These are phyloP conservation scores for Rutstroemia sp. DNA, from an alignment of 2,329 filamentous ascomycete genomes.

Conservation along the genomic window DNA sequence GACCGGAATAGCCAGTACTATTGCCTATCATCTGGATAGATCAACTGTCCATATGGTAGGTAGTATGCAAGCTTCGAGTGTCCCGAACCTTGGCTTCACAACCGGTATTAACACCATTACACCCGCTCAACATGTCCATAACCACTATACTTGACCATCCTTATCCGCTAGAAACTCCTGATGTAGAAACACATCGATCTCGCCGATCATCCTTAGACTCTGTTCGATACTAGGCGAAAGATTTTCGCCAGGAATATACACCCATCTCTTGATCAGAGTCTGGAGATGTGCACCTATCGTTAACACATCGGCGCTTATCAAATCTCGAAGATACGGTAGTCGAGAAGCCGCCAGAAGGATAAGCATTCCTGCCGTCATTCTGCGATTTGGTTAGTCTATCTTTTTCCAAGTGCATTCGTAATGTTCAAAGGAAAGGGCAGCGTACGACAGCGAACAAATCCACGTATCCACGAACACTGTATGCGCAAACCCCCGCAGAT, in stretches of 20 bases:
- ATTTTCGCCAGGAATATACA: slow-evolving; percentile 31
- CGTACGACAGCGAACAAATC: slow-evolving; percentile 47
- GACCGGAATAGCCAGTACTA: no score
- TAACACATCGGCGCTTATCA: slow-evolving; percentile 34
- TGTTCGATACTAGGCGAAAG: slow-evolving; percentile 40
- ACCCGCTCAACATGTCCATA: background rate
- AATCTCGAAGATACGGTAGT: slow-evolving; percentile 31
- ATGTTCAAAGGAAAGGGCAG: background rate
- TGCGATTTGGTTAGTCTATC: slow-evolving; percentile 15
- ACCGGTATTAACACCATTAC: no score
- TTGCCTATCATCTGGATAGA: no score
- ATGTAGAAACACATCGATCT: slow-evolving; percentile 37
- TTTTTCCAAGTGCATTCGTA: background rate
- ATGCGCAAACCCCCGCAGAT: slow-evolving; percentile 40
- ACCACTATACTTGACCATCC: background rate
- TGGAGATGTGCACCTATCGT: slow-evolving; percentile 36
- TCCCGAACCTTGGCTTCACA: no score
- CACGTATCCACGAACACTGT: slow-evolving; percentile 47
- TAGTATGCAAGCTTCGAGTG: no score
- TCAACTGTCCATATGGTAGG: no score
- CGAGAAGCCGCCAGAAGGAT: slow-evolving; percentile 39
- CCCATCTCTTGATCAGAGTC: slow-evolving; percentile 36
- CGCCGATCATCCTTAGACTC: slow-evolving; percentile 39
- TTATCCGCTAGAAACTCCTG: slow-evolving; percentile 23
- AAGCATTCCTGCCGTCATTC: slow-evolving; percentile 44